Base-by-base conservation (phyloP, 768 basidiomycete genomes). In the Pleurotus citrinopileatus region DNA sequence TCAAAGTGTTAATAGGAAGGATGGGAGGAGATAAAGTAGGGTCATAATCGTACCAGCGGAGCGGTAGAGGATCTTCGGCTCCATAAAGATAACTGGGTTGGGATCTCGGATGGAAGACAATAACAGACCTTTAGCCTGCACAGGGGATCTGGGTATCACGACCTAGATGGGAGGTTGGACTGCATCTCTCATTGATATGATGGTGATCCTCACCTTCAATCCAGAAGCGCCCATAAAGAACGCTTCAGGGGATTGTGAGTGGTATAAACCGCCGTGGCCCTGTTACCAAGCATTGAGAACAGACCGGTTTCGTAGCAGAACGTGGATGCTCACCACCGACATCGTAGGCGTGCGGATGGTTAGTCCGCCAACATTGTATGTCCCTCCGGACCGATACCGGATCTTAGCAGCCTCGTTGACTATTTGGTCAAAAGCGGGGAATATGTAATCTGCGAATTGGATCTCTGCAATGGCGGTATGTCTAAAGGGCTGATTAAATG, bases 351-450 rank as follows among this genome's bases (percentile, higher is more conserved):
- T 86, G 22, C 91, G 83, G 44, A 94, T 81, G 0, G 91, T 94
- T 19, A 94, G 73, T 4, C 82, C 82, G 19, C 94, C 93, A n/a
- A 86, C 86, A 54, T 90, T 84, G 69, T 80, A 94, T 47, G 80
- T 76, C 0, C 92, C 91, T 27, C 91, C 93, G 20, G 92, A 92
- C 25, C 93, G 89, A 65, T 93, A 98, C 29, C 93, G 80, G 59
- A 87, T 84, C 69, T 98, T 98, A 32, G 95, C 94, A 1, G 93
- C 94, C 73, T 98, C 94, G 59, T 96, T 97, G 36, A 97, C 93
- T 53, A 88, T 91, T 78, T 95, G 94, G 64, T 97, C 94, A 64
- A 98, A 98, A 0, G 94, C 94, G 9, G 94, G 94, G 64, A 77
- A 95, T 56, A 96, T 95, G 65, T 96, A 94, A 64, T 94, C 91